Percentiles rank a stretch among this genome's conserved stretches.
Conservation (phyloP, 106 monocot species). For the Gastrodia elata region DNA sequence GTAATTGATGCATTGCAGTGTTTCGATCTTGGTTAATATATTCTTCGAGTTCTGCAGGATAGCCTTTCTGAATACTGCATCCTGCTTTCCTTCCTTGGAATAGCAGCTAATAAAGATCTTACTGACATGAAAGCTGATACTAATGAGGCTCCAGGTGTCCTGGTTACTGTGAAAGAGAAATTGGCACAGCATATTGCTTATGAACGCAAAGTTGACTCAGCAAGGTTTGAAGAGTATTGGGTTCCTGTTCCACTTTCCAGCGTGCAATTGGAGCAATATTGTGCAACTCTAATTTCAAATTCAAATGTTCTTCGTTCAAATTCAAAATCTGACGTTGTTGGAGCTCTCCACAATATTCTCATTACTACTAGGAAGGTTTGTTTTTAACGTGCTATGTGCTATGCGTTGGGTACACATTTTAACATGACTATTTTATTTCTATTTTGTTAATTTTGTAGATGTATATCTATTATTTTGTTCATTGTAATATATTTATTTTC, state of each 20-base stretch:
- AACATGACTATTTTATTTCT: background rate
- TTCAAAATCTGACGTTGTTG: conserved; percentile 55
- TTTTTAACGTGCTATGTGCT: background rate
- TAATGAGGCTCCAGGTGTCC: conserved; percentile 14
- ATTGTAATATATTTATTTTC: too few species aligned
- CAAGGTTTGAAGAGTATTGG: conserved; percentile 78
- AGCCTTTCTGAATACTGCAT: conserved; percentile 42
- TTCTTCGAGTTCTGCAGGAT: conserved; percentile 46
- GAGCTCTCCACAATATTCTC: conserved; percentile 61
- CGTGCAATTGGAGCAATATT: conserved; percentile 86
- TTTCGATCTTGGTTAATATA: background rate
- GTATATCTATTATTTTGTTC: background rate
- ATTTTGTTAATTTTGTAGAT: background rate
- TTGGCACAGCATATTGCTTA: conserved; percentile 42
- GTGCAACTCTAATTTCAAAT: conserved; percentile 51
- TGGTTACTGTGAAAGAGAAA: conserved; percentile 40
- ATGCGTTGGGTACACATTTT: background rate
- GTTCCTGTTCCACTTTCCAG: conserved; percentile 83
- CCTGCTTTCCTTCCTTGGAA: conserved; percentile 64
- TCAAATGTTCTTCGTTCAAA: conserved; percentile 45
- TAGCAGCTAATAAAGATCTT: conserved; percentile 14
- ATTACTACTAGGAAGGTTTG: conserved; percentile 58
- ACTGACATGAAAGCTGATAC: conserved; percentile 12
- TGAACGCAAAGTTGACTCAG: conserved; percentile 40
- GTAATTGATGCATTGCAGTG: background rate